Base-by-base conservation (phyloP, 352 stramenopile genomes). In the Aphanomyces astaci region DNA sequence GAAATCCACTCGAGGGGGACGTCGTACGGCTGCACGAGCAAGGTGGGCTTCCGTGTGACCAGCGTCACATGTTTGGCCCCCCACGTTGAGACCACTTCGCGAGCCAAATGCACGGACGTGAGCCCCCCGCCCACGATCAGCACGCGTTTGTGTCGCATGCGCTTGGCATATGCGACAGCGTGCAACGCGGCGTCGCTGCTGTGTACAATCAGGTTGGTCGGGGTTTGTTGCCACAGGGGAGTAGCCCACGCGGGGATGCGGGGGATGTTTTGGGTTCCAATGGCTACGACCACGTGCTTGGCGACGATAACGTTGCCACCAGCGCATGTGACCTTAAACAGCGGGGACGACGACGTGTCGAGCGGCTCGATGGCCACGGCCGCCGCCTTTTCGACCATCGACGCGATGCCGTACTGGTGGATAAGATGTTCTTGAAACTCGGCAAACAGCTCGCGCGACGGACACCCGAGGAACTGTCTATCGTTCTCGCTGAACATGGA, bases 1-100 rank as follows among this genome's bases (percentile, higher is more conserved):
- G 62, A 68, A 17, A 68, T 25, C 62, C 62, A 68, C 31, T 68
- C 62, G 25, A 68, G 17, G 24, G 62, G 62, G 11, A 68, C 62
- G 32, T 68, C 62, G 46, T 68, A 68, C 17, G 62, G 62, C 33
- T 68, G 62, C n/a, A 68, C 62, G 22, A 45, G 5, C 30, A 68
- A 2, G 3, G 28, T 19, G 2, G 30, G 22, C 39, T 45, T 52
- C 15, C 62, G 62, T 31, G 62, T 68, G 15, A 53, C 39, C 4
- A 68, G 27, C 9, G 62, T 68, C 17, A 59, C 62, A 33, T 68
- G 46, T 2, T 10, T 17, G 7, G 62, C 62, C 13, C 62, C 62
- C 62, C 62, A 68, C 22, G n/a, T 30, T 43, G 36, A 10, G 28
- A 68, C 32, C 19, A 40, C 32, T 28, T 68, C 43, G 19, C 27